phyloP scores from a whole-genome alignment of 208 protist species.

The Acanthamoeba triangularis region DNA sequence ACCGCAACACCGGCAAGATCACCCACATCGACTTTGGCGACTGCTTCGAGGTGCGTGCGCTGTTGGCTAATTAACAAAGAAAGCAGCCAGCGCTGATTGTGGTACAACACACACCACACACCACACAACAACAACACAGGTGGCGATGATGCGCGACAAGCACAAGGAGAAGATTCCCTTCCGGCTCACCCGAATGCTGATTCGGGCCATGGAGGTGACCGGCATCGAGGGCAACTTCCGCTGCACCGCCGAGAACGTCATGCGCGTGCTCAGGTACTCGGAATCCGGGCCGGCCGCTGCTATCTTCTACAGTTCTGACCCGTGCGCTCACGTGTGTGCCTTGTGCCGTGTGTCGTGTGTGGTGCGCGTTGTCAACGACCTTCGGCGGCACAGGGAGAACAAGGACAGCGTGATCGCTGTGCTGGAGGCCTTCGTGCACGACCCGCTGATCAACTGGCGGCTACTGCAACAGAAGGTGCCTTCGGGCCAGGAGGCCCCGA shows the following conservation, averaged over 20 bases:
- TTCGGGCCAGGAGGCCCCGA: background rate
- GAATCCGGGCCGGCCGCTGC: background rate
- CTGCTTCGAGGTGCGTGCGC: constrained; percentile 99
- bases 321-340: background rate
- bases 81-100: background rate
- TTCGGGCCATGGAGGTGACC: constrained; percentile 98
- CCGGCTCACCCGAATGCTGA: constrained; percentile 99
- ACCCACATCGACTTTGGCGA: constrained; percentile 99
- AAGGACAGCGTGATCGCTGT: constrained; percentile 99
- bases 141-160: constrained; percentile 98
- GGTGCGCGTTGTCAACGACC: background rate
- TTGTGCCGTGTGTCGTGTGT: background rate
- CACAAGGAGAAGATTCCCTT: constrained; percentile 99
- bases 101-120: background rate
- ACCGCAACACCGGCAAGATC: constrained; percentile 98
- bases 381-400: constrained; percentile 92
- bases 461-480: constrained; percentile 92
- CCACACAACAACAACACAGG: constrained; percentile 64
- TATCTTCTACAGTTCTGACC: background rate
- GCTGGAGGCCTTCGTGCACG: constrained; percentile 99
- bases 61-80: background rate
- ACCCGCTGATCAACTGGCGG: constrained; percentile 99
- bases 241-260: constrained; percentile 98
- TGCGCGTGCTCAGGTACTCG: constrained; percentile 96
- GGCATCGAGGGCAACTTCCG: constrained; percentile 99